Conservation (phyloP, 2,329 filamentous ascomycete species). For the Microdochium nivale region DNA sequence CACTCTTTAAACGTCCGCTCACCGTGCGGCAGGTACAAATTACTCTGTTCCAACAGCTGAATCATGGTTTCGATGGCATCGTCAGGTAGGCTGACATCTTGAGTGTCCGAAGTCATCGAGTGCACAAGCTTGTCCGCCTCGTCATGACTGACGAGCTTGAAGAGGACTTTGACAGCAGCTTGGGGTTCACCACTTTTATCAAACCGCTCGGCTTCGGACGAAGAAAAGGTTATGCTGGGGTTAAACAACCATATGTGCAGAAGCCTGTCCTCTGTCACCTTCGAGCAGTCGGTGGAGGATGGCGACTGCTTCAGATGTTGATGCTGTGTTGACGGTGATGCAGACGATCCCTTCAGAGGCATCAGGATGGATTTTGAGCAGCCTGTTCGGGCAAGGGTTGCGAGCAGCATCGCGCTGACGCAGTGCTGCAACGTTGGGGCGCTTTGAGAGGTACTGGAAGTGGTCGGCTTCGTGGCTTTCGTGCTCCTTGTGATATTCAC, state of each 20-base stretch:
- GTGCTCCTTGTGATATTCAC: constrained; percentile 28
- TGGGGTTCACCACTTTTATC: constrained; percentile 13
- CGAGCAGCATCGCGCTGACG: constrained; percentile 41
- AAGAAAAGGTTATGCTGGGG: constrained; percentile 42
- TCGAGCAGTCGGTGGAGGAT: background rate
- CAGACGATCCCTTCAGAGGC: constrained; percentile 17
- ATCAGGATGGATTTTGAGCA: constrained; percentile 47
- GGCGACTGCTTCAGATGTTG: too few species aligned
- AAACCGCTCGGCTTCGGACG: constrained; percentile 17
- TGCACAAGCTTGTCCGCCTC: constrained; percentile 42
- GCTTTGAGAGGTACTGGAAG: constrained; percentile 6
- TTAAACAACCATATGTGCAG: constrained; percentile 50
- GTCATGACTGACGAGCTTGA: constrained; percentile 28
- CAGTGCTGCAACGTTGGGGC: constrained; percentile 37
- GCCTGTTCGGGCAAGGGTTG: constrained; percentile 46
- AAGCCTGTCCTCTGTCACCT: constrained; percentile 8
- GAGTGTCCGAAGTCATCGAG: constrained; percentile 44
- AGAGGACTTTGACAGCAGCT: constrained; percentile 45
- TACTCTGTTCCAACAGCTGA: constrained; percentile 36
- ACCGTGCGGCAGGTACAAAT: constrained; percentile 40
- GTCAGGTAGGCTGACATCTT: constrained; percentile 47
- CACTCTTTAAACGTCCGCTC: constrained; percentile 56
- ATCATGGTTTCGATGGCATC: constrained; percentile 37
- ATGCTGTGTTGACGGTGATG: too few species aligned
- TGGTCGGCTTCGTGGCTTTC: background rate